Evolutionary conservation across 331 rosid species (phyloP).

Genomic region (Pyracantha coccinea): DNA sequence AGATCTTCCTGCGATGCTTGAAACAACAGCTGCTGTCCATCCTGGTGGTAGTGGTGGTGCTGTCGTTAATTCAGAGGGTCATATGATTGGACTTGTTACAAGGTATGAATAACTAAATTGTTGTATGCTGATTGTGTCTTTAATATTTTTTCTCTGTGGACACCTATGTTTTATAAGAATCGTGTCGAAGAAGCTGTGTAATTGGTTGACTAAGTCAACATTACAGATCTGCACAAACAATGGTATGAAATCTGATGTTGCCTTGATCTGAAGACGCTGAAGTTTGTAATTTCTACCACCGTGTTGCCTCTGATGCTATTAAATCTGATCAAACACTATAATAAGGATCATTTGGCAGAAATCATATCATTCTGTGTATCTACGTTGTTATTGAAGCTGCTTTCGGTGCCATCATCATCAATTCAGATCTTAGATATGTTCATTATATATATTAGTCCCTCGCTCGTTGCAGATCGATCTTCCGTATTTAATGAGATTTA

Average conservation of each 20-base stretch:
- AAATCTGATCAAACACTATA: no score
- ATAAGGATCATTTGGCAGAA: no score
- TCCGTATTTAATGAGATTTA: not conserved
- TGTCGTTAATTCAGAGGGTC: constrained; percentile 75
- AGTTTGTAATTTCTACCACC: not conserved
- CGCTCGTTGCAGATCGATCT: no score
- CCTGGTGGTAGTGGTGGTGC: constrained; percentile 99
- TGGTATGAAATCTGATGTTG: not conserved
- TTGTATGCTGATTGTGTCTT: not conserved
- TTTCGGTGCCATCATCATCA: not conserved
- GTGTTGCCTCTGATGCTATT: not conserved
- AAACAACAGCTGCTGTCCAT: constrained; percentile 95
- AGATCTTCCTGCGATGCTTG: constrained; percentile 71
- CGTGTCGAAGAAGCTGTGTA: not conserved
- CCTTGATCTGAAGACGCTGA: not conserved
- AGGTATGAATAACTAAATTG: constrained; percentile 41
- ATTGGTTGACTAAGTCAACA: not conserved
- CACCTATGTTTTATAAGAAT: not conserved
- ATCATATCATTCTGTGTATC: not conserved
- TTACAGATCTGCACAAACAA: not conserved
- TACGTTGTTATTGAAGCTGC: not conserved
- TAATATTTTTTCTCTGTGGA: not conserved
- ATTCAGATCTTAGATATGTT: not conserved
- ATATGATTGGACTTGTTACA: constrained; percentile 91
- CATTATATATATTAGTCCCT: not conserved